phyloP scores from a whole-genome alignment of 192 early-diverging fungal species.

The Podila clonocystis region DNA sequence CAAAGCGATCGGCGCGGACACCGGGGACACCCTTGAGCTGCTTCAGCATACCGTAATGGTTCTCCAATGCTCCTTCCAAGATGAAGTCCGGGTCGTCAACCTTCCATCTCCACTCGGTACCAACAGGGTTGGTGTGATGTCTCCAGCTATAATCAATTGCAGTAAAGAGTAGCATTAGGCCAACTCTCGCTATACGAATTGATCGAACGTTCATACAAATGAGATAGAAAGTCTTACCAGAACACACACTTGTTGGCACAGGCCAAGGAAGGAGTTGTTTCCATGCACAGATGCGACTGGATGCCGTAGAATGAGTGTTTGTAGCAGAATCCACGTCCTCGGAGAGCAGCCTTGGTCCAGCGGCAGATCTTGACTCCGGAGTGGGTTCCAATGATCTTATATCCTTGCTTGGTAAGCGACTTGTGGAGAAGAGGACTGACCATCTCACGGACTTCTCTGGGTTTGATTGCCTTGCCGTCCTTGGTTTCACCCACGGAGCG shows the following conservation, averaged over 20 bases:
- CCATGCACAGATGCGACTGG: conserved; percentile 78
- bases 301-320: conserved; percentile 85
- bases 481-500: conserved; percentile 50
- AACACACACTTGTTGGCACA: conserved; percentile 81
- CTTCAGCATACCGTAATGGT: conserved; percentile 81
- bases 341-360: conserved; percentile 80
- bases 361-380: conserved; percentile 81
- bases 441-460: conserved; percentile 68
- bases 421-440: conserved; percentile 75
- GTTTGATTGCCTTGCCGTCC: conserved; percentile 38
- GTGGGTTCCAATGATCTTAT: conserved; percentile 78
- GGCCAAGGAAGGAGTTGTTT: conserved; percentile 80
- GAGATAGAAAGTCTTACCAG: conserved; percentile 34
- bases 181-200: neutral
- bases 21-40: conserved; percentile 81
- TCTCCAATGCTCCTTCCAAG: conserved; percentile 72
- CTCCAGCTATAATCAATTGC: conserved; percentile 62
- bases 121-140: conserved; percentile 80
- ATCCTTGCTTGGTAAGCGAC: conserved; percentile 76
- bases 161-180: neutral
- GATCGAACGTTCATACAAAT: neutral
- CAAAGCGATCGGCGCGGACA: conserved; percentile 75
- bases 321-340: conserved; percentile 79
- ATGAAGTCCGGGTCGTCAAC: conserved; percentile 74
- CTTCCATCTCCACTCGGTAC: conserved; percentile 78